Percentiles rank a stretch among this genome's conserved stretches.
These are phyloP conservation scores for Gossypium lobatum DNA, from an alignment of 441 rosid genomes.

Conservation along the genomic window DNA sequence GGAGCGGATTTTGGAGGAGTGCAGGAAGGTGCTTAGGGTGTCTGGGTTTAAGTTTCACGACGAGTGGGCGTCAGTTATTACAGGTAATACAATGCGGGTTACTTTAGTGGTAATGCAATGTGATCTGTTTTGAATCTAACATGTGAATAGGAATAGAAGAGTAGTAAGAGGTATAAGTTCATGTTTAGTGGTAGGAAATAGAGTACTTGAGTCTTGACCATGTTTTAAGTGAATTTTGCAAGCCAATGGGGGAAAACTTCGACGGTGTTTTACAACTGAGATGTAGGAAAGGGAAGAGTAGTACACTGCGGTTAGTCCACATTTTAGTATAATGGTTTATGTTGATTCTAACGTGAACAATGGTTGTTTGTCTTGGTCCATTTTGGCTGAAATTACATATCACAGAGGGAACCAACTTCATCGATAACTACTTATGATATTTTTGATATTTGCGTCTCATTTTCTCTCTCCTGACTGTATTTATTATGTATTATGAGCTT, in stretches of 20 bases:
- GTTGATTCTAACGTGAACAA: background rate
- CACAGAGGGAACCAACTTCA: too few relatives aligned
- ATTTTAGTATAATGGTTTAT: background rate
- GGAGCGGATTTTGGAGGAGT: background rate
- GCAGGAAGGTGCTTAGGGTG: constrained; percentile 3
- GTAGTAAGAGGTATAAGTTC: background rate
- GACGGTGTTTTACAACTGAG: background rate
- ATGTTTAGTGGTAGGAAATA: background rate
- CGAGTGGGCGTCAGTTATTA: background rate
- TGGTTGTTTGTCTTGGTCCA: background rate
- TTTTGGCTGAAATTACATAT: background rate
- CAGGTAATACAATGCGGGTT: constrained; percentile 35
- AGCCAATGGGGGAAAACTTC: background rate
- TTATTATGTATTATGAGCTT: background rate
- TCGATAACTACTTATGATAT: too few relatives aligned
- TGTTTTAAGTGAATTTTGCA: background rate
- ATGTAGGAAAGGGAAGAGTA: background rate
- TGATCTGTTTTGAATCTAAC: background rate
- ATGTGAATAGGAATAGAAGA: background rate
- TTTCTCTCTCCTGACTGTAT: background rate
- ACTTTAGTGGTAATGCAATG: background rate
- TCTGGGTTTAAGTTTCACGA: constrained; percentile 1
- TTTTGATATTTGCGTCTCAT: background rate
- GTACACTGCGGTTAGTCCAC: background rate
- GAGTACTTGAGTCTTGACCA: background rate